These are phyloP conservation scores for Colletotrichum zoysiae DNA, from an alignment of 2,329 filamentous ascomycete species.

Conservation along the genomic window DNA sequence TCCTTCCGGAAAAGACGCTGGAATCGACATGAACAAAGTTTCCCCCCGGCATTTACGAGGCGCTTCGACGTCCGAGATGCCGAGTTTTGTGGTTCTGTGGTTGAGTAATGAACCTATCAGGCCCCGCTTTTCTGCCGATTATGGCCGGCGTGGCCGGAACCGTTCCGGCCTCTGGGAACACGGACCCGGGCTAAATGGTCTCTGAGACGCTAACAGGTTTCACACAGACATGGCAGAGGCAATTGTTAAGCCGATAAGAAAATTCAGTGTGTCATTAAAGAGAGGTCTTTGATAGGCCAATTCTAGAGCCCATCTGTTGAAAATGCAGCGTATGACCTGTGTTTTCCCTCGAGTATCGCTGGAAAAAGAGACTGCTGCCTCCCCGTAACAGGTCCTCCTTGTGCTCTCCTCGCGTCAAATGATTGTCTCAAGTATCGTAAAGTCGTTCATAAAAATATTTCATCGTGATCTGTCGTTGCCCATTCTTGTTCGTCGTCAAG, in stretches of 20 bases:
- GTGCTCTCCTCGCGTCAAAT: slow-evolving; percentile 1
- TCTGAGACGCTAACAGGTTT: slow-evolving; percentile 40
- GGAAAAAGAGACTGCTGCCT: not conserved
- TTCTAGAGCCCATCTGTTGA: slow-evolving; percentile 24
- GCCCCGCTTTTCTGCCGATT: slow-evolving; percentile 38
- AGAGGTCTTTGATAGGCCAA: slow-evolving; percentile 10
- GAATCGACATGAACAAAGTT: not conserved
- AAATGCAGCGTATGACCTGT: slow-evolving; percentile 12
- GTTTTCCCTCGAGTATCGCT: slow-evolving; percentile 5
- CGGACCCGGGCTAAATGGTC: slow-evolving; percentile 21
- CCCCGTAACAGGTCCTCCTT: not conserved
- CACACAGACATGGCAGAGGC: not conserved
- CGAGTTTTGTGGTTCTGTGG: slow-evolving; percentile 17
- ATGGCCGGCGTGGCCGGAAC: slow-evolving; percentile 42
- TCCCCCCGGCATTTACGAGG: not conserved
- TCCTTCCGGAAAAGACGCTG: not conserved
- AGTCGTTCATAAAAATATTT: not conserved
- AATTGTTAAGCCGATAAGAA: slow-evolving; percentile 31
- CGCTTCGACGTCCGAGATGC: slow-evolving; percentile 13
- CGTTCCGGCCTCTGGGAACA: slow-evolving; percentile 41
- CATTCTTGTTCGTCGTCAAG: not conserved
- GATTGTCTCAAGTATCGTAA: slow-evolving; percentile 14
- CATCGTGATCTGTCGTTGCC: slow-evolving; percentile 5
- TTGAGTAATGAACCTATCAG: slow-evolving; percentile 33
- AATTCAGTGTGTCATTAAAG: slow-evolving; percentile 18